Base-by-base conservation (phyloP, 352 stramenopile genomes). In the Hyphochytrium catenoides region DNA sequence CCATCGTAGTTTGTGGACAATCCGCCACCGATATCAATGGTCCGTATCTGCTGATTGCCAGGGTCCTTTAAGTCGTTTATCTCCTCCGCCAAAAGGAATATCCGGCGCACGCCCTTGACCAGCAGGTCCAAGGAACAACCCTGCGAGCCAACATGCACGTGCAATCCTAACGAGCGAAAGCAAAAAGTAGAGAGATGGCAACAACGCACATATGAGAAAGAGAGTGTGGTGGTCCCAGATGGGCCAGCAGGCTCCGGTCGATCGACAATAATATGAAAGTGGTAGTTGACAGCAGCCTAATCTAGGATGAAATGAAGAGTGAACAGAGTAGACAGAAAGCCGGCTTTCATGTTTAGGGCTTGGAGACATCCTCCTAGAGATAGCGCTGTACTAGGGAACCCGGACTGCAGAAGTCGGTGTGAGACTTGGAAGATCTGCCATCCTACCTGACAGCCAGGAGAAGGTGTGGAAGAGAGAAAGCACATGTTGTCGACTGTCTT, bases 1-100 rank as follows among this genome's bases (percentile, higher is more conserved):
- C 66, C 70, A 30, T 75, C 57, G 43, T 89, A 92, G 28, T 87
- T 65, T 0, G 69, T 85, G 0, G 71, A 63, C 43, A 93, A 51
- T 4, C 79, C 79, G 23, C 78, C 79, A n/a, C 79, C 78, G 46
- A 93, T 89, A 46, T 93, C 76, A 18, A 92, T 45, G 21, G 74
- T 56, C 12, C 42, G 31, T 23, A 93, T 60, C 34, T 79, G 74
- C 16, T 59, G 48, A 11, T 51, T 41, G 3, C 59, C 60, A 3
- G 75, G 44, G 28, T 48, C 44, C 19, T 37, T 43, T n/a, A n/a
- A n/a, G n/a, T n/a, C n/a, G 28, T 90, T 84, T 9, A 87, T 51
- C 34, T 76, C 62, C 9, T 54, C 42, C 1, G 76, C 73, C 32
- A 92, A 79, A 8, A 52, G 42, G 7, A 79, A 63, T 2, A 72